Base-by-base conservation (phyloP, 2,329 filamentous ascomycete species). In the Fusarium armeniacum region DNA sequence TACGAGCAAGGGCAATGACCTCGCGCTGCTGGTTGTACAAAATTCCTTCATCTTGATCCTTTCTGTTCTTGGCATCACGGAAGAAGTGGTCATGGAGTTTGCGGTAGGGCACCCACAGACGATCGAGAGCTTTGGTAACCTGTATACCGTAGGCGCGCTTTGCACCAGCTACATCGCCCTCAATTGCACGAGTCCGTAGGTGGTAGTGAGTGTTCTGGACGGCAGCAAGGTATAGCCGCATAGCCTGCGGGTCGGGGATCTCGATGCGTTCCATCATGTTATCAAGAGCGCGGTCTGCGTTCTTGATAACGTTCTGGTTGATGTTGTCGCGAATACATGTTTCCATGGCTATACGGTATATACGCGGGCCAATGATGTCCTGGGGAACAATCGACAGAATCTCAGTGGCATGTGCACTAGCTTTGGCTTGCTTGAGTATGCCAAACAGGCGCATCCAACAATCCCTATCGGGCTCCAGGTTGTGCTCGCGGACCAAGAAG, bases 241-340 rank as follows among this genome's bases (percentile, higher is more conserved):
- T 77, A 20, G 83, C 77, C 40, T 79, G 76, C 7, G 86, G 69
- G 69, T 91, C 88, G 2, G 86, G 85, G 5, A 81, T 75, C 13
- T 76, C 43, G 51, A 78, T 74, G 22, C 76, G 73, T 26, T 61
- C 52, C 38, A 76, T 56, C 90, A 94, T 94, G 52, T 87, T 77
- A 54, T 89, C 83, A 32, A 97, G 81, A 28, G 97, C 83, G 52
- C 83, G 79, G 52, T 83, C 87, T 6, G 92, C 91, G 69, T 91
- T 85, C 5, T 83, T 79, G 69, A 97, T 86, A 24, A 88, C 87
- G 54, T 90, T 86, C n/a, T 78, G 83, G 77, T 97, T 97, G 58
- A 90, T 89, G 75, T 89, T 91, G 82, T 98, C 93, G 59, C 90
- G 87, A 26, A 88, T 81, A 78, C 94, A 97, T 7, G 89, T 85